Conservation (phyloP, 2,329 filamentous ascomycete genomes). For the Fusarium austroafricanum region DNA sequence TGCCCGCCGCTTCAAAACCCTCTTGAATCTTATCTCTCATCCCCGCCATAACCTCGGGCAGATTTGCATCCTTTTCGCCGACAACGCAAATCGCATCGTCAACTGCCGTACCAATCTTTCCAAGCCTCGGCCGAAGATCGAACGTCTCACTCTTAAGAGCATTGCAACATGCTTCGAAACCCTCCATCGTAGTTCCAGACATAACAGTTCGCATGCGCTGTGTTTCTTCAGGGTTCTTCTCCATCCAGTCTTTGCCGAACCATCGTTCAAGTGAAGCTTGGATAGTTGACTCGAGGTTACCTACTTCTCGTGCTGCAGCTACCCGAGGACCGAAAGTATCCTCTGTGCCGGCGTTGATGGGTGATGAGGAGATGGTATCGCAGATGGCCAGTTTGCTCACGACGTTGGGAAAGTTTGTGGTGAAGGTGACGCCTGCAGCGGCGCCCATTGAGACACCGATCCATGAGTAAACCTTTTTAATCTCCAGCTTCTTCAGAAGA, state of each 20-base stretch:
- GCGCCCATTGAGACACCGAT: slow-evolving; percentile 61
- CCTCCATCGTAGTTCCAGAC: slow-evolving; percentile 53
- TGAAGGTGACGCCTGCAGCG: slow-evolving; percentile 55
- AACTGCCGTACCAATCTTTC: slow-evolving; percentile 49
- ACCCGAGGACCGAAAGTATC: slow-evolving; percentile 54
- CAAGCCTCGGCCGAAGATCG: slow-evolving; percentile 53
- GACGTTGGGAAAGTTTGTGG: slow-evolving; percentile 52
- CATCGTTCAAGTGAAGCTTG: slow-evolving; percentile 54
- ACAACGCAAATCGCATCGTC: slow-evolving; percentile 54
- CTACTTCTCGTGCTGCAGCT: slow-evolving; percentile 48
- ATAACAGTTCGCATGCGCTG: slow-evolving; percentile 52
- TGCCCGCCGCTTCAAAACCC: slow-evolving; percentile 46
- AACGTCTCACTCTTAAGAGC: slow-evolving; percentile 53
- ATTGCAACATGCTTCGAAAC: slow-evolving; percentile 56
- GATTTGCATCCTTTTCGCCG: slow-evolving; percentile 56
- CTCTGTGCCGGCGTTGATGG: slow-evolving; percentile 50
- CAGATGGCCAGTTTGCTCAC: slow-evolving; percentile 54
- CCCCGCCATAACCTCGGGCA: slow-evolving; percentile 53
- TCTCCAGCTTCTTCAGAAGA: slow-evolving; percentile 50
- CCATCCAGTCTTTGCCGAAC: slow-evolving; percentile 55
- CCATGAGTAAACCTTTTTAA: slow-evolving; percentile 54
- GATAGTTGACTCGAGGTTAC: slow-evolving; percentile 49
- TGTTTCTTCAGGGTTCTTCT: slow-evolving; percentile 51
- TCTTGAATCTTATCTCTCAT: slow-evolving; percentile 53
- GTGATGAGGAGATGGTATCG: slow-evolving; percentile 55